A percentile compares a stretch with the other conserved stretches of the same genome.
These are phyloP conservation scores for Lipomyces mesembrius DNA, from an alignment of 805 yeast species.

Conservation along the genomic window DNA sequence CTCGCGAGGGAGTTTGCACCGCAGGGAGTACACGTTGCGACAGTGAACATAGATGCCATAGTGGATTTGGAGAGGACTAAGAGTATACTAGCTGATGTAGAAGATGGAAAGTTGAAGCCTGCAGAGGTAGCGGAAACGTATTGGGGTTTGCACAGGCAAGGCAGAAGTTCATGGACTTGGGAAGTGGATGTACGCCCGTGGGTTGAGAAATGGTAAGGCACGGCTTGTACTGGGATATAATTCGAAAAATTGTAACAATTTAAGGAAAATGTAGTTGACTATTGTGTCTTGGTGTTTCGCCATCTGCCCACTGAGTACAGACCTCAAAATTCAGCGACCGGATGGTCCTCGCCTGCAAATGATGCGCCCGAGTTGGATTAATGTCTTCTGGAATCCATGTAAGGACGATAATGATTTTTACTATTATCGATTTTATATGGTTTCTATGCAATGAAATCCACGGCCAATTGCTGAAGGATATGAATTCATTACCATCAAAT, in stretches of 20 bases:
- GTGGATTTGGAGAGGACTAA: conserved; percentile 19
- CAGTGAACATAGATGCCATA: conserved; percentile 31
- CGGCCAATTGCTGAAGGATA: too few relatives aligned
- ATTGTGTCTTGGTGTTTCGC: too few relatives aligned
- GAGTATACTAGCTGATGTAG: conserved; percentile 15
- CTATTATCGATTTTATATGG: too few relatives aligned
- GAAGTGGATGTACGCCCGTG: conserved; percentile 34
- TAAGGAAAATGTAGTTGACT: background rate
- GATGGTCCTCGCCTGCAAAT: too few relatives aligned
- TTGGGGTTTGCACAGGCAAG: conserved; percentile 31
- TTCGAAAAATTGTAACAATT: background rate
- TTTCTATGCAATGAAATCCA: too few relatives aligned
- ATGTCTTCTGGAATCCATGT: too few relatives aligned
- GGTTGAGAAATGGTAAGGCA: conserved; percentile 28
- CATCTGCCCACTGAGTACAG: too few relatives aligned
- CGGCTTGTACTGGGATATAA: background rate
- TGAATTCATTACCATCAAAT: too few relatives aligned
- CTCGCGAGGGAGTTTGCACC: conserved; percentile 31
- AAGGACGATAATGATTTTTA: too few relatives aligned
- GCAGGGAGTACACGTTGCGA: conserved; percentile 31
- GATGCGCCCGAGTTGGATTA: too few relatives aligned
- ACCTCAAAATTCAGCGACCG: too few relatives aligned
- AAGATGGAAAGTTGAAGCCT: conserved; percentile 29
- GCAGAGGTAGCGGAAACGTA: conserved; percentile 26
- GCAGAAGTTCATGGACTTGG: conserved; percentile 28